Base-by-base conservation (phyloP, 305 asterid species). In the Plantago coronopus region DNA sequence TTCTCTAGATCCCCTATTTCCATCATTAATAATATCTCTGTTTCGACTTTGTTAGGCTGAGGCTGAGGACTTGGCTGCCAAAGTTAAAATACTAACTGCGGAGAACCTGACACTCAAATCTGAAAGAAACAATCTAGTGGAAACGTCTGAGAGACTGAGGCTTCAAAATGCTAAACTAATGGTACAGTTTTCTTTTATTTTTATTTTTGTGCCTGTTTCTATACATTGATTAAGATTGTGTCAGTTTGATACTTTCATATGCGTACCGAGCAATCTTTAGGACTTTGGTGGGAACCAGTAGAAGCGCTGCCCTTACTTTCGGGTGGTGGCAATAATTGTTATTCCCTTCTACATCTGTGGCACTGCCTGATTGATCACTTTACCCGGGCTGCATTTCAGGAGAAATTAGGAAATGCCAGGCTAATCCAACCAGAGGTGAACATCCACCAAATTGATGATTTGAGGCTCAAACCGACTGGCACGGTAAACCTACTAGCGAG, bases 401-500 rank as follows among this genome's bases (percentile, higher is more conserved):
- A 78, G 70, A 88, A 85, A 74, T 61, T 91, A 58, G 79, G 78
- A 51, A 72, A 42, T 20, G 74, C 63, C 17, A 77, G 58, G 57
- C 68, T 71, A 14, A 80, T 70, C 49, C 79, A 72, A 59, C 37
- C 69, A 3, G 86, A 61, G 14, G 47, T 62, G 27, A 68, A 59
- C 42, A 61, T 74, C 31, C 71, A 61, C 58, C 75, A 72, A 54
- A 72, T 72, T 11, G 83, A 74, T 0, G 84, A 77, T 44, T 42
- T 31, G 58, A 74, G 86, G 68, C 60, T 57, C 69, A 83, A 83
- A 54, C 95, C 96, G 0, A 67, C 79, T 29, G 87, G 85, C 65
- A 91, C 98, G 0, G 96, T 76, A 12, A 81, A 91, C 78, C 89
- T 91, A 5, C 93, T 91, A 7, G 95, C 86, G 14, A 72, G 95